A percentile compares a stretch with the other conserved stretches of the same genome.
Conservation (phyloP, 129 eudicot genomes). For the Artemisia argyi region DNA sequence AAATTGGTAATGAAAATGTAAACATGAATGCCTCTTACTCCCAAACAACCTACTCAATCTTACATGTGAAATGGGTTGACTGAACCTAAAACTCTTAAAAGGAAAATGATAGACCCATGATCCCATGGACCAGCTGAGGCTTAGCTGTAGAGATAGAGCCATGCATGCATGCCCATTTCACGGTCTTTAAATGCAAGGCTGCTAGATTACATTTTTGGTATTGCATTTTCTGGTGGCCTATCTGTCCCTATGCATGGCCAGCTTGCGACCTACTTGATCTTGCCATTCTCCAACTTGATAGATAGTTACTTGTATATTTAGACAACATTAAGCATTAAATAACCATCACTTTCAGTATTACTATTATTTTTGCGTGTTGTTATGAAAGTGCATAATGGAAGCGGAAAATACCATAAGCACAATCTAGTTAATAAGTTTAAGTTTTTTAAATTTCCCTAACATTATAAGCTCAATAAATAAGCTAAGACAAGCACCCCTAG, state of each 20-base stretch:
- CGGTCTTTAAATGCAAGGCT: slow-evolving; percentile 15
- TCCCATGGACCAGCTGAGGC: slow-evolving; percentile 13
- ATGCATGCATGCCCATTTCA: slow-evolving; percentile 6
- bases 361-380: too few species aligned
- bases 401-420: too few species aligned
- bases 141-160: slow-evolving; percentile 13
- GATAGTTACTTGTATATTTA: neutral
- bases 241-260: slow-evolving; percentile 6
- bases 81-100: neutral
- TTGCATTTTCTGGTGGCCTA: neutral
- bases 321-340: neutral
- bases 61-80: slow-evolving; percentile 22
- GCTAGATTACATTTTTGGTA: neutral
- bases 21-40: neutral
- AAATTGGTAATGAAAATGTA: neutral
- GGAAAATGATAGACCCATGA: slow-evolving; percentile 19
- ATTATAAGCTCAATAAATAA: too few species aligned
- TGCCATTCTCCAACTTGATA: slow-evolving; percentile 1
- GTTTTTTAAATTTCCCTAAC: too few species aligned
- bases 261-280: slow-evolving; percentile 13
- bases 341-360: slow-evolving; percentile 5
- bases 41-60: neutral
- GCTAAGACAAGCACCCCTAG: too few species aligned
- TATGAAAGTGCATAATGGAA: too few species aligned
- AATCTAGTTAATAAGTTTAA: too few species aligned